Evolutionary conservation across 1,284 basidiomycete species (phyloP).

Genomic region (Phlebopus sp.): DNA sequence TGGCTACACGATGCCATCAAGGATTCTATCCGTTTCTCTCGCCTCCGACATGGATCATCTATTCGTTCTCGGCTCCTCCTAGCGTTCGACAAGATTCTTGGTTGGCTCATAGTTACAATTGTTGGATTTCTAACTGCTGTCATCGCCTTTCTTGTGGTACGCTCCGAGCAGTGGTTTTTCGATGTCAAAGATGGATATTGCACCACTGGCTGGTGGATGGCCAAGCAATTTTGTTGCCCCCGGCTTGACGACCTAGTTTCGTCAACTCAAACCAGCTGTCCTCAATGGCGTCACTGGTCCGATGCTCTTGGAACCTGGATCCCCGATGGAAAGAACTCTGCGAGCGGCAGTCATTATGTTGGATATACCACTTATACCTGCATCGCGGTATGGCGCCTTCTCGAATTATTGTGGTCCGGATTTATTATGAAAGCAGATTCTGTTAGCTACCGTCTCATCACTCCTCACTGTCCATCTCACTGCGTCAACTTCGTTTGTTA

Average conservation of each 20-base stretch:
- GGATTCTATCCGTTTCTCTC: slow-evolving; percentile 77
- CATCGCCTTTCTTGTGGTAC: slow-evolving; percentile 85
- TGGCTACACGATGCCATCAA: slow-evolving; percentile 95
- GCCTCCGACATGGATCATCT: slow-evolving; percentile 66
- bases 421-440: slow-evolving; percentile 44
- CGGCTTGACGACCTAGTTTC: slow-evolving; percentile 28
- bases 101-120: slow-evolving; percentile 90
- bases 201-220: slow-evolving; percentile 63
- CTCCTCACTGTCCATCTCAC: slow-evolving; percentile 86
- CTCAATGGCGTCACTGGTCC: slow-evolving; percentile 77
- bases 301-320: slow-evolving; percentile 38
- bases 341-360: slow-evolving; percentile 40
- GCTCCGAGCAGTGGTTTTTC: slow-evolving; percentile 89
- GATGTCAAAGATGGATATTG: slow-evolving; percentile 94
- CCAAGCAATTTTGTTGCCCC: slow-evolving; percentile 82
- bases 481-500: slow-evolving; percentile 83
- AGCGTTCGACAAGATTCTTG: slow-evolving; percentile 77
- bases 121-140: slow-evolving; percentile 83
- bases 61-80: slow-evolving; percentile 70
- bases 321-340: slow-evolving; percentile 14
- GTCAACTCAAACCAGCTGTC: slow-evolving; percentile 47
- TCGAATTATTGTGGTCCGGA: not conserved
- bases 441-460: slow-evolving; percentile 70
- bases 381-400: slow-evolving; percentile 63
- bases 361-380: slow-evolving; percentile 74